These are phyloP conservation scores for Trichoderma semiorbis DNA, from an alignment of 2,329 filamentous ascomycete genomes.

Conservation along the genomic window DNA sequence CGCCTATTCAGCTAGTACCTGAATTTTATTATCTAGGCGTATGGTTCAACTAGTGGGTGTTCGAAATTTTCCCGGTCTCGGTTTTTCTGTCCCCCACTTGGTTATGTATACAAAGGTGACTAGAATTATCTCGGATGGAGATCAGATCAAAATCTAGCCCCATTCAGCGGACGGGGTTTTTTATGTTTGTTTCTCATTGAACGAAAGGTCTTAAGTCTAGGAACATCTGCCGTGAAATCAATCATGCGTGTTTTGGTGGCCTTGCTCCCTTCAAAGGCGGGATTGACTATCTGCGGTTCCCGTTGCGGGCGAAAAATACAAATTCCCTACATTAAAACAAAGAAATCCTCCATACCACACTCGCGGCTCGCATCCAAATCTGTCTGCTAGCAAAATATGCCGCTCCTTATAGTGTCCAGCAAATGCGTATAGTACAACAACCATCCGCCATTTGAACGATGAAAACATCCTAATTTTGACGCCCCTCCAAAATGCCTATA, in stretches of 20 bases:
- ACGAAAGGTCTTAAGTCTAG: not conserved
- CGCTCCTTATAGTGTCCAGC: constrained; percentile 11
- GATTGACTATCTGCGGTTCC: not conserved
- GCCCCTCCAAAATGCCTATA: constrained; percentile 12
- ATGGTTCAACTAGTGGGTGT: too few relatives aligned
- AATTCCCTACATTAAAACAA: not conserved
- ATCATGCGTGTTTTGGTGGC: not conserved
- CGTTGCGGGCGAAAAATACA: not conserved
- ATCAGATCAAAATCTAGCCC: not conserved
- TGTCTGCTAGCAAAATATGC: constrained; percentile 4
- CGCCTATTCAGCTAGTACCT: too few relatives aligned
- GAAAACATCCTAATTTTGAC: constrained; percentile 8
- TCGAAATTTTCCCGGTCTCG: too few relatives aligned
- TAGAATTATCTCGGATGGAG: not conserved
- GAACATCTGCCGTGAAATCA: not conserved
- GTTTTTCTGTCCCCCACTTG: too few relatives aligned
- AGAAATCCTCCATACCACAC: constrained; percentile 2
- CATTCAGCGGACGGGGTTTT: not conserved
- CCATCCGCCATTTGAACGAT: not conserved
- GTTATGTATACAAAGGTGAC: not conserved
- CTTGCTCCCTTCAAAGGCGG: not conserved
- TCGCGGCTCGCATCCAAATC: constrained; percentile 14
- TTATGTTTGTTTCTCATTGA: not conserved
- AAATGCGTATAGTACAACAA: constrained; percentile 19
- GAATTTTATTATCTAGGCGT: too few relatives aligned